A percentile compares a stretch with the other conserved stretches of the same genome.
phyloP scores from a whole-genome alignment of 2,329 filamentous ascomycete genomes.

The Bisporella sp. region DNA sequence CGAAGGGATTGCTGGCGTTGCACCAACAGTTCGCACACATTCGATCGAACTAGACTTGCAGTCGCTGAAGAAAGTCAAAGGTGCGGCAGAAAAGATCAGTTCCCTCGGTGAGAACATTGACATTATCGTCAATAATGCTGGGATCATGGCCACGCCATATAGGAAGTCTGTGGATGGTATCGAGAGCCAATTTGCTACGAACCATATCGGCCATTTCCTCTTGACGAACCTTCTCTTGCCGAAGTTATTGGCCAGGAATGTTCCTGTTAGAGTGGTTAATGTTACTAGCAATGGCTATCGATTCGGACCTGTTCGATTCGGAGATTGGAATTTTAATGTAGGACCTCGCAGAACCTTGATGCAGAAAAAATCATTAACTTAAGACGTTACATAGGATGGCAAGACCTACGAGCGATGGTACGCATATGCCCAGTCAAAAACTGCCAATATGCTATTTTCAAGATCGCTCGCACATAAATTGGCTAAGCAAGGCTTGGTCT shows the following conservation, averaged over 20 bases:
- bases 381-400: no score
- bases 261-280: conserved; percentile 5
- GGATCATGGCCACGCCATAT: conserved; percentile 4
- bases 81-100: conserved; percentile 32
- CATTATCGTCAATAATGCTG: conserved; percentile 26
- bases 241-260: conserved; percentile 16
- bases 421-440: no score
- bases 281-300: conserved; percentile 29
- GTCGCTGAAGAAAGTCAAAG: conserved; percentile 29
- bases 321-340: conserved; percentile 17
- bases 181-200: conserved; percentile 10
- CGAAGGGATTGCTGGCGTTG: not conserved
- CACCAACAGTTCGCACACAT: not conserved
- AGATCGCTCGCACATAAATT: no score
- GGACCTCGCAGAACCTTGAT: no score
- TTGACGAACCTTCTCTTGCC: conserved; percentile 8
- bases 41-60: not conserved
- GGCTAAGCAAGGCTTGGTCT: no score
- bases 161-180: conserved; percentile 3
- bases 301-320: conserved; percentile 27
- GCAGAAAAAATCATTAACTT: no score
- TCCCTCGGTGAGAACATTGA: conserved; percentile 28
- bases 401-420: no score
- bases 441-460: no score
- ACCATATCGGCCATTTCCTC: conserved; percentile 9